Evolutionary conservation across 495 filamentous ascomycete genomes (phyloP).

Genomic region (Penicillium bovifimosum): DNA sequence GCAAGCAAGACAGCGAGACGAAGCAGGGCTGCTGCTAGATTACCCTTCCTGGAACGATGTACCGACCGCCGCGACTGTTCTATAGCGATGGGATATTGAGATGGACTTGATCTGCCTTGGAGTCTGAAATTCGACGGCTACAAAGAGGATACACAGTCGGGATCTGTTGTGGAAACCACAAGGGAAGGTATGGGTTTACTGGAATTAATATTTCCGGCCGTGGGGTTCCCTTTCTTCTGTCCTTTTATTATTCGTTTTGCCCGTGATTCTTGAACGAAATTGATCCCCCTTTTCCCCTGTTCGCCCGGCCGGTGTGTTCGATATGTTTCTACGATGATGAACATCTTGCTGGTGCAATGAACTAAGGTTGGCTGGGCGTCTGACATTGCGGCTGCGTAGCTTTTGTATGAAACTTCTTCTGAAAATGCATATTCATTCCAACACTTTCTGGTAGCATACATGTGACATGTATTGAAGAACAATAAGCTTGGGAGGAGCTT

Average conservation of each 20-base stretch:
- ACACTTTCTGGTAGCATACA: background rate
- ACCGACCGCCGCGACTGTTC: constrained; percentile 39
- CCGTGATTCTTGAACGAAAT: constrained; percentile 29
- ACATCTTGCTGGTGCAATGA: constrained; percentile 22
- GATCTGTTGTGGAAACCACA: constrained; percentile 33
- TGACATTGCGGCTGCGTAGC: constrained; percentile 16
- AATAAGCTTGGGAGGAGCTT: too few species aligned
- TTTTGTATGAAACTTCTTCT: constrained; percentile 20
- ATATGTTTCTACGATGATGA: constrained; percentile 14
- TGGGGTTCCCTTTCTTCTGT: constrained; percentile 25
- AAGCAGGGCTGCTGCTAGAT: constrained; percentile 86
- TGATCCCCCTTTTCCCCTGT: constrained; percentile 27
- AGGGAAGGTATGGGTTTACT: constrained; percentile 17
- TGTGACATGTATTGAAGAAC: too few species aligned
- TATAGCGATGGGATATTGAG: constrained; percentile 41
- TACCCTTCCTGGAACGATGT: constrained; percentile 18
- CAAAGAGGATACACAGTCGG: constrained; percentile 38
- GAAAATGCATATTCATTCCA: constrained; percentile 16
- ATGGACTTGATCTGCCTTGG: constrained; percentile 38
- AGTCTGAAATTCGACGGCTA: constrained; percentile 37
- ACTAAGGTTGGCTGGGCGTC: constrained; percentile 24
- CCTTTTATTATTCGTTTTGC: constrained; percentile 17
- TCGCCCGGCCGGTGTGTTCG: constrained; percentile 16
- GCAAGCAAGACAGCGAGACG: constrained; percentile 66
- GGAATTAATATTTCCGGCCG: constrained; percentile 22